Percentiles rank a stretch among this genome's conserved stretches.
Conservation (phyloP, 1,284 basidiomycete species). For the Polyporus tsugae region DNA sequence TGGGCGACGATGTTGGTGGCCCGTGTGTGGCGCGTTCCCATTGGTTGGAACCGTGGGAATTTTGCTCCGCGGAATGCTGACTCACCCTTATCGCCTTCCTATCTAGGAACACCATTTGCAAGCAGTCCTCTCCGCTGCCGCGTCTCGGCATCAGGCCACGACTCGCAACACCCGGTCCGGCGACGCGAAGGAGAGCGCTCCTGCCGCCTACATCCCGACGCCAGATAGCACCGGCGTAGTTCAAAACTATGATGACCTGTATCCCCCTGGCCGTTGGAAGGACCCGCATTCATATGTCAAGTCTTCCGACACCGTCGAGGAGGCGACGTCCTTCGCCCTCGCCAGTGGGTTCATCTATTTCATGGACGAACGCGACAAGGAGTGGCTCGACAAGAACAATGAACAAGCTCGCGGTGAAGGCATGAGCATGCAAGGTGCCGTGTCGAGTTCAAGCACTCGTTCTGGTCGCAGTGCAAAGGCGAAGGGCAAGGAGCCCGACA, state of each 20-base stretch:
- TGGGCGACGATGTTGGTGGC: constrained; percentile 53
- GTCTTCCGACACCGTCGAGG: constrained; percentile 91
- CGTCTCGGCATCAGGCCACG: constrained; percentile 61
- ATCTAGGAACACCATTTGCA: constrained; percentile 92
- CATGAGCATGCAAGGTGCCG: constrained; percentile 76
- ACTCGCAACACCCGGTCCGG: constrained; percentile 52
- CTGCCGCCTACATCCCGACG: constrained; percentile 87
- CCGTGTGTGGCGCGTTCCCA: constrained; percentile 53
- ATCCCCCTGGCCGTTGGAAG: constrained; percentile 73
- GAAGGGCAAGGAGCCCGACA: constrained; percentile 81
- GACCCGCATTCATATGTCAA: constrained; percentile 86
- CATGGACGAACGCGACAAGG: constrained; percentile 96
- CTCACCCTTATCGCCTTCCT: constrained; percentile 47
- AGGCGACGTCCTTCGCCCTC: constrained; percentile 65
- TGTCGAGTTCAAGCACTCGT: constrained; percentile 58
- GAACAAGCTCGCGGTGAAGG: constrained; percentile 89
- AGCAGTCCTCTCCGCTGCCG: constrained; percentile 80
- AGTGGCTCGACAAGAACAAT: constrained; percentile 95
- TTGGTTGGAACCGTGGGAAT: constrained; percentile 57
- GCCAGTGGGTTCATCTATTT: constrained; percentile 83
- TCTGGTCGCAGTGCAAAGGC: constrained; percentile 76
- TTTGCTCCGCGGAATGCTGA: constrained; percentile 70
- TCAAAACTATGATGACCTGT: constrained; percentile 78
- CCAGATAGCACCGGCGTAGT: constrained; percentile 89
- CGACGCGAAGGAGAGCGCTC: constrained; percentile 51